Evolutionary conservation across 2,329 filamentous ascomycete species (phyloP).

Genomic region (Cordyceps cateniannulata): DNA sequence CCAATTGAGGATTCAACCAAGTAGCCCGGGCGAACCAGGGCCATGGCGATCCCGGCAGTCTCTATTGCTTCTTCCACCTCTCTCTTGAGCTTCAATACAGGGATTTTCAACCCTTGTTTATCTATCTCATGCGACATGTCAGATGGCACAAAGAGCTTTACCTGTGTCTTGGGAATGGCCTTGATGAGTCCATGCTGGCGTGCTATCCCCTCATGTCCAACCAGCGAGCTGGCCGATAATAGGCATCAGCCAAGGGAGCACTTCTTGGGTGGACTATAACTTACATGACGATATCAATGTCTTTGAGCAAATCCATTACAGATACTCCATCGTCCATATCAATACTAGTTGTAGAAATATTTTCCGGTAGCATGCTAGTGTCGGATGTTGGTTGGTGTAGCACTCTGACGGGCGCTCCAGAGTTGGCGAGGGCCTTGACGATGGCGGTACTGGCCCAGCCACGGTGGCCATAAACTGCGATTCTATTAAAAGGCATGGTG

Average conservation of each 20-base stretch:
- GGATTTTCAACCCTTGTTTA: neutral
- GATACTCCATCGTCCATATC: neutral
- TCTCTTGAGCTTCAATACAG: neutral
- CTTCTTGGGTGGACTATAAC: neutral
- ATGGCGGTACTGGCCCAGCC: neutral
- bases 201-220: neutral
- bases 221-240: neutral
- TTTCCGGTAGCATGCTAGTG: neutral
- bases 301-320: neutral
- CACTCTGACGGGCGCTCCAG: neutral
- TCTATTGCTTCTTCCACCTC: neutral
- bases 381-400: neutral
- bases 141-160: constrained; percentile 2
- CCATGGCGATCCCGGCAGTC: neutral
- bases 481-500: constrained; percentile 4
- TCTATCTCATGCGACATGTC: neutral
- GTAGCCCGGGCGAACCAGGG: neutral
- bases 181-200: neutral
- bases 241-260: neutral
- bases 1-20: neutral
- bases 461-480: neutral
- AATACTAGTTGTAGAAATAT: neutral
- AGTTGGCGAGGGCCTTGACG: neutral
- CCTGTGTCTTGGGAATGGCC: neutral
- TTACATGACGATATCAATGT: constrained; percentile 1